A percentile compares a stretch with the other conserved stretches of the same genome.
Conservation (phyloP, 768 basidiomycete species). For the Mrakia gelida region DNA sequence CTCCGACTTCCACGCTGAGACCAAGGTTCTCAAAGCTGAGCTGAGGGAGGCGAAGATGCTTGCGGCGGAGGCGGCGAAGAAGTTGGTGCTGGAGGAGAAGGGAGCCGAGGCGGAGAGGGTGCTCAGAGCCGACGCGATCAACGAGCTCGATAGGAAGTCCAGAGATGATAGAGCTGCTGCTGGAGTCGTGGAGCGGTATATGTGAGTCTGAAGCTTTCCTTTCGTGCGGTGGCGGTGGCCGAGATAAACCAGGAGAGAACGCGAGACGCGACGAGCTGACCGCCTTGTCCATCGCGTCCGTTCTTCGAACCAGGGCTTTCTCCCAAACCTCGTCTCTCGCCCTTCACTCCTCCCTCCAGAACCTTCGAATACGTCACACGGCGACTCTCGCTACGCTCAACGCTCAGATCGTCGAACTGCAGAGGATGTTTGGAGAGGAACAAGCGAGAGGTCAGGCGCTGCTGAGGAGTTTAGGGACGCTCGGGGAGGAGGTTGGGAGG, state of each 20-base stretch:
- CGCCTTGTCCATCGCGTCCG: neutral
- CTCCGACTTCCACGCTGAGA: slow-evolving; percentile 2
- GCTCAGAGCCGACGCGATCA: neutral
- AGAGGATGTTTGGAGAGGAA: slow-evolving; percentile 50
- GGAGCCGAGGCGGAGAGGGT: neutral
- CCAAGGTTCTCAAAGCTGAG: neutral
- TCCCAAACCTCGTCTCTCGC: slow-evolving; percentile 67
- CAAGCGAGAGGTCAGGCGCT: slow-evolving; percentile 52
- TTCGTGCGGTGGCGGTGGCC: too few relatives aligned
- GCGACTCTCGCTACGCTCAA: slow-evolving; percentile 59
- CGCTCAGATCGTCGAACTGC: slow-evolving; percentile 51
- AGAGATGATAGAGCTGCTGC: slow-evolving; percentile 70
- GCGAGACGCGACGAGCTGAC: neutral
- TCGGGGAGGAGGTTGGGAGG: slow-evolving; percentile 64
- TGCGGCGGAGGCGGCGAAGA: neutral
- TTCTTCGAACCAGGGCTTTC: slow-evolving; percentile 59
- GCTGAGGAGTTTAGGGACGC: slow-evolving; percentile 61
- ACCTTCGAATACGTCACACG: slow-evolving; percentile 59
- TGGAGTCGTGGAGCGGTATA: slow-evolving; percentile 79
- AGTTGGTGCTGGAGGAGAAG: neutral
- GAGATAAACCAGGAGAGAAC: too few relatives aligned
- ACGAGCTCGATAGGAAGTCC: slow-evolving; percentile 55
- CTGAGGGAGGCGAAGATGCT: neutral
- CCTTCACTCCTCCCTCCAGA: slow-evolving; percentile 59
- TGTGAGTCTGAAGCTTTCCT: slow-evolving; percentile 52